Base-by-base conservation (phyloP, 805 yeast species). In the Wickerhamiella hasegawae region DNA sequence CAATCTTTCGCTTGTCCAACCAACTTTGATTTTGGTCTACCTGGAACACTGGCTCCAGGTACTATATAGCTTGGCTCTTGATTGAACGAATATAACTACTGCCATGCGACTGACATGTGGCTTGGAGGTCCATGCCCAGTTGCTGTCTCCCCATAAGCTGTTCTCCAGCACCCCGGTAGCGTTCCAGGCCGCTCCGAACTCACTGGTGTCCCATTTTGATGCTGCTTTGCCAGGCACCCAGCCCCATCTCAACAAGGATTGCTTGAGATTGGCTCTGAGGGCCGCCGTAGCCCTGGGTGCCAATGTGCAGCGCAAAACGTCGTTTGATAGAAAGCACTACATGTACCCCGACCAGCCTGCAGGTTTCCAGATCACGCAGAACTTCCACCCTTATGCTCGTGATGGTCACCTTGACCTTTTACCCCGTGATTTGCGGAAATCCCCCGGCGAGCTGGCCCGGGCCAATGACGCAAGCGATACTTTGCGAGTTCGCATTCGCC, bases 321-420 rank as follows among this genome's bases (percentile, higher is more conserved):
- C 75, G 1, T 90, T 90, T 54, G 98, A 90, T 51, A 63, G 98
- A 45, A 90, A 90, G 55, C 98, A 90, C 53, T 90, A 90, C 54
- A 84, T 90, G 55, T 90, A 90, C 54, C 87, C 85, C 1, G 98
- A 90, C 54, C 97, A 90, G 53, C 98, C 98, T 0, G 57, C 79
- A 35, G 98, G 98, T 1, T 90, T 84, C 56, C 98, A 90, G 53
- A 78, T 90, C 33, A 90, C 98, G 0, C 98, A 90, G 56, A 80
- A 73, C 49, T 82, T 69, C 52, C 65, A 66, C 24, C 96, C 97
- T 1, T 61, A 81, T 32, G 90, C 95, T 2, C 60, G 54, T 22
- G 64, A 70, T 33, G 98, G 98, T 0, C 43, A 36, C 16, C 32
- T 87, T 21, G 51, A 51, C 17, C 52, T 87, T 28, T 51, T 47